Base-by-base conservation (phyloP, 148 eudicot genomes). In the Bassia scoparia region DNA sequence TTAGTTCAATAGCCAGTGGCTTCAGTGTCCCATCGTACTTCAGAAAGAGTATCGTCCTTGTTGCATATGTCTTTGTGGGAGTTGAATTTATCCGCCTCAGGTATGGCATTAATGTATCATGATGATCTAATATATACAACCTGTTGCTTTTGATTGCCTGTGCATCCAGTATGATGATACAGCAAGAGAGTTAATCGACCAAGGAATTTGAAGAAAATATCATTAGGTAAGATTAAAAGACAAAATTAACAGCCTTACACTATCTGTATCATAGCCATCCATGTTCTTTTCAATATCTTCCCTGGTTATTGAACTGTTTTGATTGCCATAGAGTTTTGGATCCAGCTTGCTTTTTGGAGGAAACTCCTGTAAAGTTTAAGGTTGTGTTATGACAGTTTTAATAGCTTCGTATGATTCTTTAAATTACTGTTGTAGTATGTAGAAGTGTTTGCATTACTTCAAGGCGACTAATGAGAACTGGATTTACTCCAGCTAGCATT, bases 401-500 rank as follows among this genome's bases (percentile, higher is more conserved):
- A 20, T 27, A 23, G 13, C 27, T 29, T 16, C n/a, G 37, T 53
- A 65, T 34, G 35, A 43, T 4, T 37, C 26, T 15, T 35, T 18
- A 62, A 14, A 55, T 54, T 59, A 11, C 7, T 41, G 53, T 30
- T n/a, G 65, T 43, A 35, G 17, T 48, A 53, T 23, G 14, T 4
- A 46, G 75, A 49, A 31, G 59, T 26, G n/a, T n/a, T 44, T 48
- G 17, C 11, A 16, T 80, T 79, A 93, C 98, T 74, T 85, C 78
- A 54, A 91, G 90, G 48, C 91, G 82, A 10, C 85, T 71, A 59
- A 94, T 91, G 50, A 76, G 48, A 17, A 91, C 90, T 69, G 98
- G 97, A 83, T 94, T 89, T 50, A 94, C 85, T 76, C 98, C 98
- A 43, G 98, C 96, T 20, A 94, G 89, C 98, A 94, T 94, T 84